Base-by-base conservation (phyloP, 2,329 filamentous ascomycete genomes). In the Xylaria sp. region DNA sequence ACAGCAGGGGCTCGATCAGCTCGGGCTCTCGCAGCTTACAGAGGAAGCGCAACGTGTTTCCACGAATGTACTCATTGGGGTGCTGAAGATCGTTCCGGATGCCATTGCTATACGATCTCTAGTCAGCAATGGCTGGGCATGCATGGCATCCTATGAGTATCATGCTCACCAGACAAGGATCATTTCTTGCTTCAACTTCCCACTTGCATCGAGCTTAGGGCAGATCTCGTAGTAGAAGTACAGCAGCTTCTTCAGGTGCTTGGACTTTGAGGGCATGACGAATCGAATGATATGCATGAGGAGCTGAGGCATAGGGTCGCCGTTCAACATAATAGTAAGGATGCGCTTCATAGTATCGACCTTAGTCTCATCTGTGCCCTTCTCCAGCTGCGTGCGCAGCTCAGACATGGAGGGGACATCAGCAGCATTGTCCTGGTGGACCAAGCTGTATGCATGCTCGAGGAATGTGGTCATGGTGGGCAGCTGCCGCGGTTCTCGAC, bases 281-380 rank as follows among this genome's bases (percentile, higher is more conserved):
- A 99, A 99, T 77, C 95, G 92, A 78, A 99, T 99, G 74, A 99
- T 99, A 81, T 98, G 95, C 95, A 99, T 99, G 71, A 99, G 88
- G 19, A 99, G 85, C 70, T 93, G 89, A 25, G 93, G 90, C 90
- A 99, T 95, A 40, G 95, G 89, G 75, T 99, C 94, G 70, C 95
- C 95, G 77, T 98, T 98, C 74, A 99, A 87, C 95, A 99, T 98
- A 75, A 97, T 88, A 66, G 92, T 96, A 75, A 98, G 82, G 76
- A 99, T 93, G 81, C 88, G 90, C 87, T 95, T 96, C 92, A 96
- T 96, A 62, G 93, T 97, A 69, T 97, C 93, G 77, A 94, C 84
- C 83, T 97, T 97, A 74, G 86, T 88, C 79, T 97, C 93, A 78
- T 97, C 93, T 64, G 86, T 94, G 70, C 93, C 93, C 82, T 96